These are phyloP conservation scores for Claviceps pazoutovae DNA, from an alignment of 2,329 filamentous ascomycete genomes.

Conservation along the genomic window DNA sequence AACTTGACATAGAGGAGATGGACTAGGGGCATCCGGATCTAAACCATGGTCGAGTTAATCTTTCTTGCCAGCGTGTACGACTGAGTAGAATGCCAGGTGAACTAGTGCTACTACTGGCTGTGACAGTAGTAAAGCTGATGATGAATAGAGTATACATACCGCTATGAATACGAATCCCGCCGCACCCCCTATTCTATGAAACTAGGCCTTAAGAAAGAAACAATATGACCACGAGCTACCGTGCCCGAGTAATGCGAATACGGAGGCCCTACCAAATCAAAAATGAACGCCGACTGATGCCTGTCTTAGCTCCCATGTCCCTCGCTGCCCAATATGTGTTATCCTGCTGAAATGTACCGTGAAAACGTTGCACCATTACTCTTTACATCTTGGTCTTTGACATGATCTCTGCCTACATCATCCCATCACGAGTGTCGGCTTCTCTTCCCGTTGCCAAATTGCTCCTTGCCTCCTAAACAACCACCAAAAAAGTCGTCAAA, in stretches of 20 bases:
- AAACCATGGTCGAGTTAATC: not conserved
- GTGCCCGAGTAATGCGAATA: constrained; percentile 10
- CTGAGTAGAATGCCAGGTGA: not conserved
- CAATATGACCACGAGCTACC: not conserved
- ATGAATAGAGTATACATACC: not conserved
- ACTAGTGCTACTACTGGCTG: not conserved
- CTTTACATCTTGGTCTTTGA: constrained; percentile 5
- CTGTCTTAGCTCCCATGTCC: constrained; percentile 22
- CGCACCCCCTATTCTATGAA: not conserved
- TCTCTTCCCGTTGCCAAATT: constrained; percentile 37
- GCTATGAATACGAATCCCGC: not conserved
- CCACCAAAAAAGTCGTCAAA: constrained; percentile 64
- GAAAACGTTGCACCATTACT: constrained; percentile 4
- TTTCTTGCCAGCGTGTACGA: not conserved
- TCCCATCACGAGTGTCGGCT: constrained; percentile 28
- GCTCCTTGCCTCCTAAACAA: constrained; percentile 49
- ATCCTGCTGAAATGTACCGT: constrained; percentile 10
- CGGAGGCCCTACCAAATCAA: constrained; percentile 15
- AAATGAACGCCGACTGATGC: constrained; percentile 23
- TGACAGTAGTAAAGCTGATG: not conserved
- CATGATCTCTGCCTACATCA: constrained; percentile 5
- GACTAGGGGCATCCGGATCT: constrained; percentile 5
- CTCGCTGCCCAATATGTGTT: constrained; percentile 17
- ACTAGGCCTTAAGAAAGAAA: not conserved
- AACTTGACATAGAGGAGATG: constrained; percentile 8